phyloP scores from a whole-genome alignment of 768 basidiomycete species.

The Hericium erinaceus region DNA sequence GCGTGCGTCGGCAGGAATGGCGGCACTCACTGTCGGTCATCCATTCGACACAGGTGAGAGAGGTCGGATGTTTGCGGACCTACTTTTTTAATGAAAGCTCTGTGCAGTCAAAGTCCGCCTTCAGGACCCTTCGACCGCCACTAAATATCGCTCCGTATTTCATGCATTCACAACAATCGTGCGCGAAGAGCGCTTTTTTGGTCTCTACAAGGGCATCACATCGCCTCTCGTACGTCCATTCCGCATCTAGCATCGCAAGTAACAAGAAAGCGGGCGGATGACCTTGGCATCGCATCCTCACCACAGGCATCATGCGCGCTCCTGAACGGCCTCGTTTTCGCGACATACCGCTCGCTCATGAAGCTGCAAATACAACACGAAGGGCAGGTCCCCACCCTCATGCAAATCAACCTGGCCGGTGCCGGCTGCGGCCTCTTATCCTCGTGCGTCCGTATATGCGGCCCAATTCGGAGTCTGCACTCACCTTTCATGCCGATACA shows the following conservation, averaged over 20 bases:
- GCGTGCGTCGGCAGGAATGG: background rate
- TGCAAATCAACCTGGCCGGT: constrained; percentile 71
- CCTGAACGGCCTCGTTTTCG: constrained; percentile 82
- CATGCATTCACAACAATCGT: constrained; percentile 60
- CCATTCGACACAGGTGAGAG: constrained; percentile 1
- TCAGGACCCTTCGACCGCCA: constrained; percentile 51
- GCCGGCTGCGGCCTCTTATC: constrained; percentile 70
- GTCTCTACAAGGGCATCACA: constrained; percentile 67
- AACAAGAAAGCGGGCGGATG: background rate
- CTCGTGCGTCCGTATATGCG: constrained; percentile 45
- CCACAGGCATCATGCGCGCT: constrained; percentile 56
- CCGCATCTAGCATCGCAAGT: background rate
- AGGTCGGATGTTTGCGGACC: background rate
- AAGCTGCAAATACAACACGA: constrained; percentile 46
- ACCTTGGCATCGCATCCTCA: background rate
- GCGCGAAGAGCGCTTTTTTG: constrained; percentile 56
- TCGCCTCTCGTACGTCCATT: constrained; percentile 62
- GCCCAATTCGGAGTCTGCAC: background rate
- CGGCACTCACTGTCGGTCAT: background rate
- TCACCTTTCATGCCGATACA: constrained; percentile 17
- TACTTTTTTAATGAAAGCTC: background rate
- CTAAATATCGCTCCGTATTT: constrained; percentile 53
- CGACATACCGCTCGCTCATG: constrained; percentile 75
- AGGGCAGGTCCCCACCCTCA: constrained; percentile 45
- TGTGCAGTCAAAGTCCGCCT: constrained; percentile 68